phyloP scores from a whole-genome alignment of 1,139 yeast species.

The Candida mesenterica region DNA sequence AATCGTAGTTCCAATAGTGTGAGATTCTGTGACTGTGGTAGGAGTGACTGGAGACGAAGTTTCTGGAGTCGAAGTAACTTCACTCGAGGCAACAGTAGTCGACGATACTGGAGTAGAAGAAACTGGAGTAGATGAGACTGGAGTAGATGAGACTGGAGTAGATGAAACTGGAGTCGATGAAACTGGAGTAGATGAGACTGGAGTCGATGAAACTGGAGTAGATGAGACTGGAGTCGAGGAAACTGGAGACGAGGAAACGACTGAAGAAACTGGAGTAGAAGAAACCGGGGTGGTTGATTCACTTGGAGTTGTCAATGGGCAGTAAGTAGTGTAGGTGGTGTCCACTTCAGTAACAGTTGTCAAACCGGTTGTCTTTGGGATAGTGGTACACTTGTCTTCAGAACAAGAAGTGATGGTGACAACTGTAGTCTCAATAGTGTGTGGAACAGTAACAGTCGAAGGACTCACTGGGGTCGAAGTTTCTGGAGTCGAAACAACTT shows the following conservation, averaged over 20 bases:
- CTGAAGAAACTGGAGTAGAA: too few species aligned
- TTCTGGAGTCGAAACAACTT: too few species aligned
- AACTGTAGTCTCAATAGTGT: constrained; percentile 1
- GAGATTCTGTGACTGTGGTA: background rate
- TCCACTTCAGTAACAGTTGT: constrained; percentile 23
- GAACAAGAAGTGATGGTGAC: constrained; percentile 19
- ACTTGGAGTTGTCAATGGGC: constrained; percentile 21
- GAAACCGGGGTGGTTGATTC: too few species aligned
- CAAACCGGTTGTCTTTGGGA: constrained; percentile 36
- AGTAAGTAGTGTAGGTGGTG: constrained; percentile 29
- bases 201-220: background rate
- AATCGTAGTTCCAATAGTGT: constrained; percentile 15
- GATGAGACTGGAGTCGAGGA: background rate
- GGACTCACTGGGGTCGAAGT: too few species aligned
- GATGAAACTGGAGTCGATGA: too few species aligned
- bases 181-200: too few species aligned
- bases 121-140: background rate
- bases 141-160: too few species aligned
- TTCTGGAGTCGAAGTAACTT: background rate
- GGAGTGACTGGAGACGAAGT: background rate
- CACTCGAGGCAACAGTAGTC: constrained; percentile 1
- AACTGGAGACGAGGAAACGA: background rate
- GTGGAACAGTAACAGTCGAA: constrained; percentile 5
- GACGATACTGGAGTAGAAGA: background rate
- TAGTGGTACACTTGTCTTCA: constrained; percentile 21